These are phyloP conservation scores for Wickerhamiella nectarea DNA, from an alignment of 805 yeast species.

Conservation along the genomic window DNA sequence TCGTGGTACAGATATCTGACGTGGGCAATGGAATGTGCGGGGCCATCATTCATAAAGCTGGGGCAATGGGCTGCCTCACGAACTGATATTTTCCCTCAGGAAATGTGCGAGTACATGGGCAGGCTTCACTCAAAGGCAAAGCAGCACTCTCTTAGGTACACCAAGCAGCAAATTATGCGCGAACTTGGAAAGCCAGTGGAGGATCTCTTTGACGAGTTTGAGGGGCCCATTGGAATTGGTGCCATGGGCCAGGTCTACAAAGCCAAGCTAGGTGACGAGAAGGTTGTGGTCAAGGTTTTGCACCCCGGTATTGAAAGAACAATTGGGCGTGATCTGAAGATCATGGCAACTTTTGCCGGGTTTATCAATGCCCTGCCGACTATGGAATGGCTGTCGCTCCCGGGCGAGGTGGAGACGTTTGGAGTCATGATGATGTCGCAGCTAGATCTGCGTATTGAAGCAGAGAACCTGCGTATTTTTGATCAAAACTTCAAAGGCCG, in stretches of 20 bases:
- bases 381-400: conserved; percentile 94
- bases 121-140: conserved; percentile 71
- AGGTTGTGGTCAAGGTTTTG: conserved; percentile 81
- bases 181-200: conserved; percentile 53
- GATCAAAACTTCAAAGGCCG: conserved; percentile 47
- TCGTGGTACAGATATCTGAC: conserved; percentile 60
- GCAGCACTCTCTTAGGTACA: conserved; percentile 50
- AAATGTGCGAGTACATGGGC: conserved; percentile 63
- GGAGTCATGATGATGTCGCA: conserved; percentile 75
- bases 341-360: conserved; percentile 71
- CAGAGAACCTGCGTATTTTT: conserved; percentile 61
- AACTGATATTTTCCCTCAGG: conserved; percentile 77
- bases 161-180: conserved; percentile 42
- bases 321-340: conserved; percentile 66
- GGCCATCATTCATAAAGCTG: conserved; percentile 65
- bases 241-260: conserved; percentile 94
- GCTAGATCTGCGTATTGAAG: conserved; percentile 81
- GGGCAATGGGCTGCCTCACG: conserved; percentile 99
- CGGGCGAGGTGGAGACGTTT: conserved; percentile 87
- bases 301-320: conserved; percentile 73
- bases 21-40: conserved; percentile 64
- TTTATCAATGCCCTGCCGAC: conserved; percentile 66
- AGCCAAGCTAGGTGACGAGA: conserved; percentile 41
- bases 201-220: conserved; percentile 68
- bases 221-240: conserved; percentile 84